phyloP scores from a whole-genome alignment of 495 filamentous ascomycete species.

The Massariosphaeria phaeospora region DNA sequence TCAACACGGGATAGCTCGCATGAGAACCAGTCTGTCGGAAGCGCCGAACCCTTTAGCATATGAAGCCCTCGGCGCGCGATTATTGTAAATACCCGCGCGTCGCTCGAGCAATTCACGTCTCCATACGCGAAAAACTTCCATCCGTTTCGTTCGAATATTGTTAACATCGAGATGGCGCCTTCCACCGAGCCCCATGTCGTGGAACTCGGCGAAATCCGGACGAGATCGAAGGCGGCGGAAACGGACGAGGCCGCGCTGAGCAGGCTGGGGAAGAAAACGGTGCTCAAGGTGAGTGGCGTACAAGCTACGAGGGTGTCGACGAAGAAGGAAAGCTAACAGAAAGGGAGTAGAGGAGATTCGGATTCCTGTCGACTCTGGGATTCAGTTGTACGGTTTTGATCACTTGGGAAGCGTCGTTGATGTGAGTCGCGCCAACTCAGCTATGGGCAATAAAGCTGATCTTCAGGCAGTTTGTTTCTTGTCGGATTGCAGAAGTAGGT shows the following conservation, averaged over 20 bases:
- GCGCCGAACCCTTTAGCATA: no score
- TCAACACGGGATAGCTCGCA: no score
- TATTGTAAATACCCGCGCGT: no score
- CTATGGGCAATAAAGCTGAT: background rate
- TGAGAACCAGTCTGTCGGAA: no score
- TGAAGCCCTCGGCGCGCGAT: no score
- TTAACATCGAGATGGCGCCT: background rate
- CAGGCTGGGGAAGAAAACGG: background rate
- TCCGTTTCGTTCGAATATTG: background rate
- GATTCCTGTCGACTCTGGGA: background rate
- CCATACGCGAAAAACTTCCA: background rate
- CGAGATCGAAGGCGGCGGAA: no score
- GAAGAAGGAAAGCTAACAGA: background rate
- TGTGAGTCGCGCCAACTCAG: background rate
- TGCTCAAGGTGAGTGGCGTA: background rate
- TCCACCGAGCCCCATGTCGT: no score
- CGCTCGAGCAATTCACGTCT: no score
- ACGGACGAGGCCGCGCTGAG: background rate
- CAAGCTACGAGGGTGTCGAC: background rate
- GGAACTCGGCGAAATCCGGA: background rate
- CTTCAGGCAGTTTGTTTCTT: background rate
- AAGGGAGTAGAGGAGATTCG: slow-evolving; percentile 2
- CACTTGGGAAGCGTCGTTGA: slow-evolving; percentile 7
- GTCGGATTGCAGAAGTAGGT: slow-evolving; percentile 5
- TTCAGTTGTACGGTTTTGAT: slow-evolving; percentile 9